Percentiles rank a stretch among this genome's conserved stretches.
These are phyloP conservation scores for Poa pratensis DNA, from an alignment of 176 grass and related monocot species.

Conservation along the genomic window DNA sequence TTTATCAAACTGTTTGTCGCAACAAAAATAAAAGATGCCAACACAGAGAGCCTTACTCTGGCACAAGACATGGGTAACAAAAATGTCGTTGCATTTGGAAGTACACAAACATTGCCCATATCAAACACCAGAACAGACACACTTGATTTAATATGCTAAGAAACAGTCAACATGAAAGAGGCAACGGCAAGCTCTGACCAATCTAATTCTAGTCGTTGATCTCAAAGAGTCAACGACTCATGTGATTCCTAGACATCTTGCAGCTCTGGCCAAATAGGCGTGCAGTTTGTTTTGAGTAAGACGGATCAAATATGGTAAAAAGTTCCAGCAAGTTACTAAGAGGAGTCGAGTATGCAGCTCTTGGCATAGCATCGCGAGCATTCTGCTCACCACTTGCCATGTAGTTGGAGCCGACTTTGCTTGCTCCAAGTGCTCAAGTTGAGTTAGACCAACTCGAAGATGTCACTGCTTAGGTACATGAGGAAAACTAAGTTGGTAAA, in stretches of 20 bases:
- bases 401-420: neutral
- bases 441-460: neutral
- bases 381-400: neutral
- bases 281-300: neutral
- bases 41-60: neutral
- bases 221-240: neutral
- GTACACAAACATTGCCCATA: too few species aligned
- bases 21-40: neutral
- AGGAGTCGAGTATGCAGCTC: neutral
- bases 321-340: neutral
- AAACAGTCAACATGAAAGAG: too few species aligned
- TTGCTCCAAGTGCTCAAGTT: neutral
- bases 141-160: neutral
- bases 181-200: neutral
- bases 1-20: neutral
- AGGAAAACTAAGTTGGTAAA: neutral
- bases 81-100: neutral
- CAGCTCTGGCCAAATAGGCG: neutral
- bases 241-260: neutral
- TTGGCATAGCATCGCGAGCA: neutral
- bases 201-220: neutral
- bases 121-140: too few species aligned
- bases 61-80: neutral
- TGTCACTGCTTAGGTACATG: neutral
- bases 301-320: neutral